Evolutionary conservation across 345 rosid genomes (phyloP), one percentile per base, ranked within the genome.

Genomic region (Lumnitzera racemosa): DNA sequence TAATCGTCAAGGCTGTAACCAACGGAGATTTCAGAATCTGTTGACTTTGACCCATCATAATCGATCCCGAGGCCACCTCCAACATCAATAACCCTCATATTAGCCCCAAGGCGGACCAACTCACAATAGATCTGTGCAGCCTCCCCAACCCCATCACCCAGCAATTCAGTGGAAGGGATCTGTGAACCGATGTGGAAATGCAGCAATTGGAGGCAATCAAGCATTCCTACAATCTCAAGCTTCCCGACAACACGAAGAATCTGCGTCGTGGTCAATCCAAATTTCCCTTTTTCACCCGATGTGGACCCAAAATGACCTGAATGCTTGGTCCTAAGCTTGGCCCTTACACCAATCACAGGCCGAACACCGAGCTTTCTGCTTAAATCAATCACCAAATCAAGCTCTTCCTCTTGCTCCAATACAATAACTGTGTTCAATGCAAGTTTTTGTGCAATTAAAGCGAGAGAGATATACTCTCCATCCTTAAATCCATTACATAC

Each of bases 201-300:
- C 65, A 92, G 76, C 59, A 89, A 70, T 43, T 87, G 94, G 5
- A 92, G 76, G 59, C 92, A 89, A 69, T 85, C 91, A 13, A 89
- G 89, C 98, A 92, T 87, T 12, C 88, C 90, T 0, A 56, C 71
- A 55, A 70, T 70, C 14, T 81, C 61, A 9, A 92, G 89, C 78
- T 80, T 81, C 74, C 59, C 60, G 55, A 87, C 89, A 1, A 92
- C 98, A 53, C 92, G 78, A 57, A 89, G 59, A 55, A 92, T 87
- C 80, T 89, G 96, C 61, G 66, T 66, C 7, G 96, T 85, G 0
- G 85, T 89, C 61, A 92, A 62, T 24, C 98, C 98, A 25, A 92
- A 92, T 70, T 92, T 92, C 51, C 98, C 96, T 57, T 82, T 89
- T 80, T 89, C 98, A n/a, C 98, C 98, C 0, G 96, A 92, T n/a